phyloP scores from a whole-genome alignment of 768 basidiomycete species.

The Trametes maxima region DNA sequence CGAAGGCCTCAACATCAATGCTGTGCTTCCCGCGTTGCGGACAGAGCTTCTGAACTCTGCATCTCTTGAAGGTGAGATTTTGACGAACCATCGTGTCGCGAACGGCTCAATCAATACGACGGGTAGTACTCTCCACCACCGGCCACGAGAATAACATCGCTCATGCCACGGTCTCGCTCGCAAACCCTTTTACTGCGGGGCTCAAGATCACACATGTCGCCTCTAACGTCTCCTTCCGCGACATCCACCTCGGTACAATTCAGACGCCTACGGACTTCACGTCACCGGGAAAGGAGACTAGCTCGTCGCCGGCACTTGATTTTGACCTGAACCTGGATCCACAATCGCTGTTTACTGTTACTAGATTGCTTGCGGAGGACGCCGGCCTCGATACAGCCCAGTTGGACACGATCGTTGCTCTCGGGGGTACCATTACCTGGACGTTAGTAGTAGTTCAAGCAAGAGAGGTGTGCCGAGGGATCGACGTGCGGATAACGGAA shows the following conservation, averaged over 20 bases:
- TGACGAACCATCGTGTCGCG: neutral
- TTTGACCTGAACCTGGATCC: constrained; percentile 72
- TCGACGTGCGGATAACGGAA: constrained; percentile 28
- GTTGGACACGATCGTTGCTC: constrained; percentile 63
- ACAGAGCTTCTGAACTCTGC: constrained; percentile 58
- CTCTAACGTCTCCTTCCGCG: constrained; percentile 63
- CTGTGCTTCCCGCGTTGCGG: constrained; percentile 61
- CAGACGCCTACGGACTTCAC: constrained; percentile 52
- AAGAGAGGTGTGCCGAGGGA: constrained; percentile 38
- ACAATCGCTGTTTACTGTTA: constrained; percentile 67
- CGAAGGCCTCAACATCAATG: constrained; percentile 55
- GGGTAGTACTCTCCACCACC: constrained; percentile 62
- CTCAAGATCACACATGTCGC: constrained; percentile 59
- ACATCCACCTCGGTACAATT: constrained; percentile 65
- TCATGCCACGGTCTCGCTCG: constrained; percentile 61
- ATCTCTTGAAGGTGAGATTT: constrained; percentile 38
- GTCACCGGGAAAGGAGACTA: constrained; percentile 54
- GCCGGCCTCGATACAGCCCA: constrained; percentile 62
- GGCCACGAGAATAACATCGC: constrained; percentile 63
- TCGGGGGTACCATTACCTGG: constrained; percentile 68
- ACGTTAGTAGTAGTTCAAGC: constrained; percentile 21
- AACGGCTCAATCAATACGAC: neutral
- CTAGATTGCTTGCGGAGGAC: constrained; percentile 64
- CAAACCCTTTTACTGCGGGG: constrained; percentile 67
- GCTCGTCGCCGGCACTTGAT: constrained; percentile 57